These are phyloP conservation scores for Globisporangium ultimum DNA, from an alignment of 352 stramenopile species.

Conservation along the genomic window DNA sequence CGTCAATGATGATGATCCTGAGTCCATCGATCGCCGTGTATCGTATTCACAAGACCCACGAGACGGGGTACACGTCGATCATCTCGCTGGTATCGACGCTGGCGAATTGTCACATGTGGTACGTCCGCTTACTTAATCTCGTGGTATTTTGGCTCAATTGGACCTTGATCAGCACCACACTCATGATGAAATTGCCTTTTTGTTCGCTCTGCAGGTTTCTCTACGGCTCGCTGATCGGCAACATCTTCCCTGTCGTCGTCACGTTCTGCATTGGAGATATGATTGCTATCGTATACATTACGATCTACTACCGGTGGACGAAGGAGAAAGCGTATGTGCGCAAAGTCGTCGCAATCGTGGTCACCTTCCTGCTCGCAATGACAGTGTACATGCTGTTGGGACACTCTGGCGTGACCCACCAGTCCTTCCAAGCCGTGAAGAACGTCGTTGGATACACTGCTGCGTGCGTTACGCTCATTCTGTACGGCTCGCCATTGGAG, in stretches of 20 bases:
- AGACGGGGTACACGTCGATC: constrained; percentile 24
- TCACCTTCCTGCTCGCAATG: constrained; percentile 1
- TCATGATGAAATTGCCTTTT: too few relatives aligned
- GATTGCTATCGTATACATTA: too few relatives aligned
- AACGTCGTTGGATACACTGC: constrained; percentile 31
- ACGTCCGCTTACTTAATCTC: constrained; percentile 2
- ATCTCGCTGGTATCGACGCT: too few relatives aligned
- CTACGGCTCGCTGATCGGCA: constrained; percentile 17
- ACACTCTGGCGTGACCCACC: constrained; percentile 28
- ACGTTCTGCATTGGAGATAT: too few relatives aligned
- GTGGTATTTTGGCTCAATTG: too few relatives aligned
- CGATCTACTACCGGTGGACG: too few relatives aligned
- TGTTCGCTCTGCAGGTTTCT: constrained; percentile 9
- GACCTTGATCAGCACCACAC: too few relatives aligned
- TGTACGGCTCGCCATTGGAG: constrained; percentile 42
- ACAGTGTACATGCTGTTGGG: constrained; percentile 16
- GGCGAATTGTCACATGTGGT: too few relatives aligned
- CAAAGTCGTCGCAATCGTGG: too few relatives aligned
- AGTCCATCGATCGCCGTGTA: constrained; percentile 40
- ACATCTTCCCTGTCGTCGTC: too few relatives aligned
- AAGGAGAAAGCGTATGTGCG: too few relatives aligned
- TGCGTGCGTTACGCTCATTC: constrained; percentile 25
- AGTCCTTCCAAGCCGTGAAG: constrained; percentile 26
- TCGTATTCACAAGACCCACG: constrained; percentile 26
- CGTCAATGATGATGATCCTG: constrained; percentile 29